Base-by-base conservation (phyloP, 1,284 basidiomycete species). In the Ganoderma lingzhi region DNA sequence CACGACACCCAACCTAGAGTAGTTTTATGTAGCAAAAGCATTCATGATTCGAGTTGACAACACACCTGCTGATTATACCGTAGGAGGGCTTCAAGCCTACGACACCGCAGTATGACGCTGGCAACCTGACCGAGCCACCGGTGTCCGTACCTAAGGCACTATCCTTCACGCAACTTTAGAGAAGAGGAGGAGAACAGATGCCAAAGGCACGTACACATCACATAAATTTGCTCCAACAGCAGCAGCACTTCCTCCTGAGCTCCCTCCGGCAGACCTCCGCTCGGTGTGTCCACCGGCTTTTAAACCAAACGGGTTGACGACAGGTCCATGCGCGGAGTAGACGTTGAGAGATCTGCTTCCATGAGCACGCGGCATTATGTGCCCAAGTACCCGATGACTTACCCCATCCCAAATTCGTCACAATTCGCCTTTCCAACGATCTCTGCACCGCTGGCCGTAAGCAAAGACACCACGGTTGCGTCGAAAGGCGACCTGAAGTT, bases 331-430 rank as follows among this genome's bases (percentile, higher is more conserved):
- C 1, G 86, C 76, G 0, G 93, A 90, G 76, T 95, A 85, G 1
- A 85, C 77, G 74, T 94, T 96, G 71, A 93, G 79, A 4, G 94
- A 96, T 8, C 94, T 95, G 71, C 0, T 2, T 1, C 14, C 9
- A 35, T 66, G 17, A 74, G 76, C 28, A 77, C 60, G 67, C 77
- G 71, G 1, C 62, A 59, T 19, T 32, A 41, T 9, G n/a, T 23
- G 62, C 32, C 37, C 44, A 62, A 59, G 23, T 71, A 12, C 2
- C 8, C 8, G 28, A 28, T 8, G 23, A 28, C 72, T 66, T 53
- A 96, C 92, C 97, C 97, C 97, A 99, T 99, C 0, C 97, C 97
- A 81, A 99, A 99, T 80, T 99, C 97, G 79, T 99, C 97, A 81
- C 96, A 96, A 78, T 98, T 98, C 0, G 96, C 93, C 82, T 97